These are phyloP conservation scores for Chrysanthemum seticuspe DNA, from an alignment of 129 eudicot species.

Conservation along the genomic window DNA sequence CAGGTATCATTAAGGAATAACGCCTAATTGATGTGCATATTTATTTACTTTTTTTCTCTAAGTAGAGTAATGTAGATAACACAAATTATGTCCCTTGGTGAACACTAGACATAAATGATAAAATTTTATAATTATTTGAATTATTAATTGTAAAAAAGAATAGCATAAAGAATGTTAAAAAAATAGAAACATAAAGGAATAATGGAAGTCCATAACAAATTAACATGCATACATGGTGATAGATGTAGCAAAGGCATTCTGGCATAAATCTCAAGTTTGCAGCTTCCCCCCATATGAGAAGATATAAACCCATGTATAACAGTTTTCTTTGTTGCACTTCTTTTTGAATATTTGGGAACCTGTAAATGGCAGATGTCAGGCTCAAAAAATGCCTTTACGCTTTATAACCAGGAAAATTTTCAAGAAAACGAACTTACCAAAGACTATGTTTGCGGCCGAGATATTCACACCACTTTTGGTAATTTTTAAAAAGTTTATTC, in stretches of 20 bases:
- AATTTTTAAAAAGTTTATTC: slow-evolving; percentile 85
- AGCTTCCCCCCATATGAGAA: slow-evolving; percentile 98
- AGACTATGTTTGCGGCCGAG: slow-evolving; percentile 90
- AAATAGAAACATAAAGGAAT: slow-evolving; percentile 4
- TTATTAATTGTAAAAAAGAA: slow-evolving; percentile 8
- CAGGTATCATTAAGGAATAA: background rate
- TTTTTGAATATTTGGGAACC: slow-evolving; percentile 93
- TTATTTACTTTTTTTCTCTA: background rate
- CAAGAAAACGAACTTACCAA: slow-evolving; percentile 49
- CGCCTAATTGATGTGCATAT: slow-evolving; percentile 7
- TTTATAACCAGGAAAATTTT: slow-evolving; percentile 2
- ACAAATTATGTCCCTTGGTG: slow-evolving; percentile 2
- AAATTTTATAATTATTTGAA: background rate
- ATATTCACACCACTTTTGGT: slow-evolving; percentile 88
- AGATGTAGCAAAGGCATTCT: slow-evolving; percentile 94
- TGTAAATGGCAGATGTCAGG: slow-evolving; percentile 26
- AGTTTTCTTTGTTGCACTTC: slow-evolving; percentile 92
- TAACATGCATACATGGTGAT: slow-evolving; percentile 67
- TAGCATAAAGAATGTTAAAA: background rate
- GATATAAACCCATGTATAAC: slow-evolving; percentile 87
- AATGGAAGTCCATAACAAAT: slow-evolving; percentile 15
- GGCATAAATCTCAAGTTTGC: slow-evolving; percentile 98
- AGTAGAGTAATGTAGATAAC: background rate
- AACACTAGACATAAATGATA: slow-evolving; percentile 11
- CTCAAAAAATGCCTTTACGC: slow-evolving; percentile 8